These are phyloP conservation scores for Tolypocladium pustulatum DNA, from an alignment of 2,329 filamentous ascomycete species.

Conservation along the genomic window DNA sequence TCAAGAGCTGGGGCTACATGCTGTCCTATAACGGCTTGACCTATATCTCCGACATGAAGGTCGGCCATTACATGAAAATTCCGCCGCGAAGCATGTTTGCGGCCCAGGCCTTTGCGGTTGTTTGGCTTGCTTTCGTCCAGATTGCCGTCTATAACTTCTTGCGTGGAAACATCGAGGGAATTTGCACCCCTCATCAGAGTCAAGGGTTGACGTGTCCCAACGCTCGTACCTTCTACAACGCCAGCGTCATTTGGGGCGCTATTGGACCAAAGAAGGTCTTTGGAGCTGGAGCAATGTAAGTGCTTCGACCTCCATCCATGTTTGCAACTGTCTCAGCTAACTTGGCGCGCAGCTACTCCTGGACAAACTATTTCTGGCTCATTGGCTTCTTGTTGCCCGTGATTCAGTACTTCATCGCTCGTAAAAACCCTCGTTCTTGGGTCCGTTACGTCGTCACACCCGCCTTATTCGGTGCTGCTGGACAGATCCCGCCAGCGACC, in stretches of 20 bases:
- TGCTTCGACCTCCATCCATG: background rate
- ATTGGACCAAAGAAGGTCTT: constrained; percentile 32
- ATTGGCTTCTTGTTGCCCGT: constrained; percentile 37
- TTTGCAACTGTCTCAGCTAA: background rate
- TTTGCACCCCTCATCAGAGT: constrained; percentile 37
- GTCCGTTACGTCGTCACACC: constrained; percentile 41
- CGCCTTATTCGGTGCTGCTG: constrained; percentile 39
- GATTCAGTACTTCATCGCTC: constrained; percentile 35
- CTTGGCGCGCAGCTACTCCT: constrained; percentile 22
- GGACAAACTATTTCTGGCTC: constrained; percentile 44
- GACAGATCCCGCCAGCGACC: constrained; percentile 43
- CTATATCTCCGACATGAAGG: constrained; percentile 38
- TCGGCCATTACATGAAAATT: constrained; percentile 44
- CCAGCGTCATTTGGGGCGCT: constrained; percentile 51
- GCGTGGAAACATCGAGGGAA: constrained; percentile 34
- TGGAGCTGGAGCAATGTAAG: constrained; percentile 17
- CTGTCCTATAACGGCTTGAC: constrained; percentile 32
- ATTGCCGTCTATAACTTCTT: constrained; percentile 26
- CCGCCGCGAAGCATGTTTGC: constrained; percentile 38
- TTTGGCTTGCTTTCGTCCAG: constrained; percentile 27
- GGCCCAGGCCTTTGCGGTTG: constrained; percentile 27
- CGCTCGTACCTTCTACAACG: constrained; percentile 48
- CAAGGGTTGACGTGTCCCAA: constrained; percentile 46
- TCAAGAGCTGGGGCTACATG: constrained; percentile 37
- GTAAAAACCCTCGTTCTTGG: constrained; percentile 31